Evolutionary conservation across 345 rosid genomes (phyloP).

Genomic region (Anacardium occidentale): DNA sequence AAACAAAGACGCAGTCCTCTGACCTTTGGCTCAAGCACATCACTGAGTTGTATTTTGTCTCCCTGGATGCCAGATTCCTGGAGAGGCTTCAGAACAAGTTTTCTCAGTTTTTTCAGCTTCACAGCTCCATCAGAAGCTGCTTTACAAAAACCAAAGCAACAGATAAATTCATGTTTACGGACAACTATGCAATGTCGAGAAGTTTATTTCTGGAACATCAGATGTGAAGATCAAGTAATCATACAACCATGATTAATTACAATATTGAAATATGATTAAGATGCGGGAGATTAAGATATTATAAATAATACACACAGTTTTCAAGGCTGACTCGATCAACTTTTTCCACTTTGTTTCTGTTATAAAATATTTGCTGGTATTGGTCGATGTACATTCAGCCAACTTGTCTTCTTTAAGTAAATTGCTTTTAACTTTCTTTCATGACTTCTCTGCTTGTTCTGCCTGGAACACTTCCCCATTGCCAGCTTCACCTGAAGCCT

Average conservation of each 20-base stretch:
- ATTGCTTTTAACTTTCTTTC: conserved; percentile 41
- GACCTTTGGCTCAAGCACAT: conserved; percentile 63
- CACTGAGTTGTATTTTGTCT: conserved; percentile 40
- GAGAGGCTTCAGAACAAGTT: conserved; percentile 45
- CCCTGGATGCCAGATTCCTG: conserved; percentile 43
- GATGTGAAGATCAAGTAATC: background rate
- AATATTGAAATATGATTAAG: background rate
- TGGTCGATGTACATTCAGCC: conserved; percentile 11
- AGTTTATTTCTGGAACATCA: background rate
- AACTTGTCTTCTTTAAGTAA: conserved; percentile 15
- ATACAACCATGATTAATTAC: background rate
- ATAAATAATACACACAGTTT: conserved; percentile 44
- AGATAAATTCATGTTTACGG: background rate
- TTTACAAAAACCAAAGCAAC: conserved; percentile 15
- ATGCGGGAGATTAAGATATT: background rate
- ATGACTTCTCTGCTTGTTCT: conserved; percentile 26
- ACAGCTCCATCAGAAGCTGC: conserved; percentile 59
- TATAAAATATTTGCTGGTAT: conserved; percentile 31
- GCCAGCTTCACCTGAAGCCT: conserved; percentile 22
- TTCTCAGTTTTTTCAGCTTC: conserved; percentile 73
- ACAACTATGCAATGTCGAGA: background rate
- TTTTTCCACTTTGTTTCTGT: conserved; percentile 80
- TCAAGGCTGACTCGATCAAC: conserved; percentile 62
- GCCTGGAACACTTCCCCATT: conserved; percentile 44
- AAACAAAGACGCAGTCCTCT: background rate